These are phyloP conservation scores for Salicornia ramosissima DNA, from an alignment of 148 eudicot species.

Conservation along the genomic window DNA sequence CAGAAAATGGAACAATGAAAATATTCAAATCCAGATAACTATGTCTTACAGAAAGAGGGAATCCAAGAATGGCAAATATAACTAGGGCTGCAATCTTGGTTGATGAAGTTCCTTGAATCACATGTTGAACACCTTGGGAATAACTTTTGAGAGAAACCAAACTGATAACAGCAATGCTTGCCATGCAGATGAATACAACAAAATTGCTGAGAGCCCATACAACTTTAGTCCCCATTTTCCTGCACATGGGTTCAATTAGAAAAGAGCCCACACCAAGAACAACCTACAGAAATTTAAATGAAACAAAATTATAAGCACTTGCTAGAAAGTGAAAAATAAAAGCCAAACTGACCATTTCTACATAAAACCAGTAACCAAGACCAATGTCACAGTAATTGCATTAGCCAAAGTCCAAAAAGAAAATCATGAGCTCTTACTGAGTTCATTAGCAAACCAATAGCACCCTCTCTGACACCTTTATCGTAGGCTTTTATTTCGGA, in stretches of 20 bases:
- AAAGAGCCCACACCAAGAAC: slow-evolving; percentile 86
- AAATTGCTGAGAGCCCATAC: slow-evolving; percentile 94
- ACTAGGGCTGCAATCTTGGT: slow-evolving; percentile 75
- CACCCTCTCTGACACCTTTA: slow-evolving; percentile 99
- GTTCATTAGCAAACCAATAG: slow-evolving; percentile 97
- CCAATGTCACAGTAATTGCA: slow-evolving; percentile 1
- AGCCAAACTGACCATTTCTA: not conserved
- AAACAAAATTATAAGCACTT: slow-evolving; percentile 1
- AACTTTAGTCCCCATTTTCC: slow-evolving; percentile 66
- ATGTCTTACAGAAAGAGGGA: slow-evolving; percentile 84
- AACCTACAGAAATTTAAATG: slow-evolving; percentile 42
- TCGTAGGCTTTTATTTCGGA: slow-evolving; percentile 60
- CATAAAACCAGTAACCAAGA: not conserved
- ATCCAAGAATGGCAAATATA: slow-evolving; percentile 82
- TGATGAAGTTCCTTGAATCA: slow-evolving; percentile 50
- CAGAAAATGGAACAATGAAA: not conserved
- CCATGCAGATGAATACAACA: slow-evolving; percentile 80
- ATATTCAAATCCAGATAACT: not conserved
- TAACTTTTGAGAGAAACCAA: slow-evolving; percentile 53
- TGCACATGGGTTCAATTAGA: slow-evolving; percentile 91
- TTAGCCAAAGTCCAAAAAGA: not conserved
- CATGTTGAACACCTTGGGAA: slow-evolving; percentile 51
- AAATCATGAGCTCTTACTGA: slow-evolving; percentile 73
- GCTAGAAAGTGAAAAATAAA: not conserved
- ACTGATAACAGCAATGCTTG: slow-evolving; percentile 79